Base-by-base conservation (phyloP, 148 eudicot genomes). In the Limonium bicolor region DNA sequence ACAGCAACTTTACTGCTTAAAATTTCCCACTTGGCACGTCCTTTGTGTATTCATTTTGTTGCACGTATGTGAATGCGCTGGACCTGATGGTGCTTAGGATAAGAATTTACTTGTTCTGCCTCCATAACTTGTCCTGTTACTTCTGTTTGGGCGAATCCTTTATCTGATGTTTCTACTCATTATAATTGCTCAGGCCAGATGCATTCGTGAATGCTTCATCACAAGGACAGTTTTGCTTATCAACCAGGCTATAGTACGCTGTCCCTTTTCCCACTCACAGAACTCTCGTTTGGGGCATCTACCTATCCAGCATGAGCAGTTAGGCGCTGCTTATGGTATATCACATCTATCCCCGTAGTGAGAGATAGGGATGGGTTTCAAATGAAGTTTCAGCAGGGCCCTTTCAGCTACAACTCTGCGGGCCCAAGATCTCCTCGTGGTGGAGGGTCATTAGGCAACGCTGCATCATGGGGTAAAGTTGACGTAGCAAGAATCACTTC, bases 241-340 rank as follows among this genome's bases (percentile, higher is more conserved):
- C 48, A 58, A 71, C 32, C 51, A 63, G 55, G 17, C 74, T 30
- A 72, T 70, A 63, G 50, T 73, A 18, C 43, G 11, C 11, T 68
- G 69, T 7, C 76, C 75, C 11, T 43, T 56, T 24, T 61, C 71
- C 20, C 92, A 79, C 26, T 73, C 56, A 52, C 70, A 92, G 52
- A 79, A 71, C 21, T 74, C 81, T 45, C 81, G 77, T 46, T 66
- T 80, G 49, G 92, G 92, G 15, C 94, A 83, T 67, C 77, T 60
- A n/a, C 62, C 76, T 51, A 36, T 55, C 55, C 90, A 79, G 52
- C 78, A 67, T n/a, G 51, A 45, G 61, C 23, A 63, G 61, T 60
- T 75, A 67, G 46, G 92, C 84, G 45, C 68, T 75, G 56, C 60
- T 78, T 7, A 39, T 62, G 23, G 63, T 37, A 46, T 50, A 43